These are phyloP conservation scores for Boehmeria nivea DNA, from an alignment of 306 rosid species.

Conservation along the genomic window DNA sequence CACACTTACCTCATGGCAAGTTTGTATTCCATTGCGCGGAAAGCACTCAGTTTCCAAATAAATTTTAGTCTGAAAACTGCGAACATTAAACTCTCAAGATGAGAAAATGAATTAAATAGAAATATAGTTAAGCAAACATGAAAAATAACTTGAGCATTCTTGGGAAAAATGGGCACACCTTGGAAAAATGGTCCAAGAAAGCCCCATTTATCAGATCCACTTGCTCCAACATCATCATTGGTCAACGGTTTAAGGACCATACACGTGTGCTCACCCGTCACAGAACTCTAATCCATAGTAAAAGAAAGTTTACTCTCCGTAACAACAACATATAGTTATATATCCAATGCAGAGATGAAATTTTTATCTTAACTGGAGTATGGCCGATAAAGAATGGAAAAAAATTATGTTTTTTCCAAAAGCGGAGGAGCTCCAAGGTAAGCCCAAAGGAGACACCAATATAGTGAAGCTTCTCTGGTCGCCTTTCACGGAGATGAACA, in stretches of 20 bases:
- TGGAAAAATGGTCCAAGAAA: slow-evolving; percentile 74
- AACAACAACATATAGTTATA: slow-evolving; percentile 6
- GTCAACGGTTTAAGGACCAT: slow-evolving; percentile 78
- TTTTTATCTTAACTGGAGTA: slow-evolving; percentile 75
- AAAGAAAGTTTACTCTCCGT: not conserved
- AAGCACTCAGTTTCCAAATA: slow-evolving; percentile 51
- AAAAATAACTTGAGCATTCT: not conserved
- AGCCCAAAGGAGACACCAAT: slow-evolving; percentile 96
- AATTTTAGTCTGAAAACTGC: slow-evolving; percentile 80
- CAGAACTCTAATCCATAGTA: slow-evolving; percentile 46
- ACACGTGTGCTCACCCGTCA: slow-evolving; percentile 93
- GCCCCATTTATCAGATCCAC: slow-evolving; percentile 54
- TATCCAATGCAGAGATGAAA: not conserved
- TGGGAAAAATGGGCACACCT: slow-evolving; percentile 45
- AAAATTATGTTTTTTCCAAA: slow-evolving; percentile 92
- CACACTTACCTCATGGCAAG: slow-evolving; percentile 81
- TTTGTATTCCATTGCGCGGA: slow-evolving; percentile 63
- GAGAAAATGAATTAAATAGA: not conserved
- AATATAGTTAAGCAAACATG: not conserved
- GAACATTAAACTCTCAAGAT: slow-evolving; percentile 14
- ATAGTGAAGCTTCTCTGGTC: slow-evolving; percentile 88
- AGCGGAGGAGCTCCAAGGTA: slow-evolving; percentile 79
- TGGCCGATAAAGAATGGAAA: slow-evolving; percentile 89
- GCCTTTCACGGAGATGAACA: slow-evolving; percentile 81
- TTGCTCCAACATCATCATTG: slow-evolving; percentile 79